Percentiles rank a stretch among this genome's conserved stretches.
Conservation (phyloP, 1,284 basidiomycete species). For the Grifola frondosa region DNA sequence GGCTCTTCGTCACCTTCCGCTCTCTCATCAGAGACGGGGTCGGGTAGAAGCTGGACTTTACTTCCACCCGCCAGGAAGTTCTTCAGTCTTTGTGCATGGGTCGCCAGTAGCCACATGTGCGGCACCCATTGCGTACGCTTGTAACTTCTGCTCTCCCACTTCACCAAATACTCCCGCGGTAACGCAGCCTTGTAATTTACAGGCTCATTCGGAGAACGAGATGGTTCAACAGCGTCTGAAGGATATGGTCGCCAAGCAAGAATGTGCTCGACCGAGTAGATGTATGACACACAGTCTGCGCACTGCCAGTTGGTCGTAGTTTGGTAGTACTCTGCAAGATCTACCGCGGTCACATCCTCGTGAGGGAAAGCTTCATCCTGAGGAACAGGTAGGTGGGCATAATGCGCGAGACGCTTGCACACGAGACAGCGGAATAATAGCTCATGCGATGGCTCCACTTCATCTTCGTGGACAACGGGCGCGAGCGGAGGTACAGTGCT, state of each 20-base stretch:
- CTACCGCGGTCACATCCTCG: constrained; percentile 38
- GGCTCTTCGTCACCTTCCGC: constrained; percentile 27
- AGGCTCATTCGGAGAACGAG: constrained; percentile 39
- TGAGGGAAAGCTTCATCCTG: constrained; percentile 31
- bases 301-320: constrained; percentile 69
- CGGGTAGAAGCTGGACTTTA: constrained; percentile 62
- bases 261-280: constrained; percentile 78
- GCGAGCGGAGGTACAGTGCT: constrained; percentile 3
- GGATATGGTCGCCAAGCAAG: constrained; percentile 89
- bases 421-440: constrained; percentile 78
- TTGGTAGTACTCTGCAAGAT: constrained; percentile 68
- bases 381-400: constrained; percentile 68
- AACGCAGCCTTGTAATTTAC: constrained; percentile 60
- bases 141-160: constrained; percentile 80
- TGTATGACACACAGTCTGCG: constrained; percentile 75
- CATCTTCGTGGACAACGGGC: constrained; percentile 10
- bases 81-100: constrained; percentile 60
- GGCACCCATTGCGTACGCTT: constrained; percentile 84
- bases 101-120: constrained; percentile 82
- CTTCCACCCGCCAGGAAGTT: constrained; percentile 76
- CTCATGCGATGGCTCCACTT: constrained; percentile 32
- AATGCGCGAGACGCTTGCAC: constrained; percentile 82
- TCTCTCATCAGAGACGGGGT: constrained; percentile 37
- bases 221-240: constrained; percentile 53
- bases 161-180: constrained; percentile 87